A percentile compares a stretch with the other conserved stretches of the same genome.
These are phyloP conservation scores for Parietaria judaica DNA, from an alignment of 306 rosid species.

Conservation along the genomic window DNA sequence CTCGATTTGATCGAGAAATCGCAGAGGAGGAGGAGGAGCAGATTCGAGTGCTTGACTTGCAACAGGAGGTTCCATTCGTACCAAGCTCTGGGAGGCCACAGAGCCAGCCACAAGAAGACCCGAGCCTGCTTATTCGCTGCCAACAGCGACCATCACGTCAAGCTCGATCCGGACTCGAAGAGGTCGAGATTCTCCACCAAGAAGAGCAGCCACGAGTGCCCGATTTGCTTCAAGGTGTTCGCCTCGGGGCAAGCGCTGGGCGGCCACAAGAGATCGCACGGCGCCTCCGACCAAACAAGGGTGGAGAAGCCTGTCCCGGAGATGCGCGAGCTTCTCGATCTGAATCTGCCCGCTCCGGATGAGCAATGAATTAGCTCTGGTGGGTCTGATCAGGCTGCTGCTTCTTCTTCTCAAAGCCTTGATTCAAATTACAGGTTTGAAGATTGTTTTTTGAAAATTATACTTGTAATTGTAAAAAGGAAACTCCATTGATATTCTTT, in stretches of 20 bases:
- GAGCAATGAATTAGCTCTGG: conserved; percentile 31
- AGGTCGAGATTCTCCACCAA: conserved; percentile 25
- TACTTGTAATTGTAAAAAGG: no score
- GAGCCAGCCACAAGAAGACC: conserved; percentile 62
- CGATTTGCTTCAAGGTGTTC: conserved; percentile 66
- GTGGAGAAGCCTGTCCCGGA: conserved; percentile 40
- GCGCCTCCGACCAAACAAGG: neutral
- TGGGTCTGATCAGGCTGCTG: no score
- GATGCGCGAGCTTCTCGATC: conserved; percentile 71
- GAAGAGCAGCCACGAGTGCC: conserved; percentile 49
- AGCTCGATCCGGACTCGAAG: conserved; percentile 19
- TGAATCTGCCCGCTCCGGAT: conserved; percentile 75
- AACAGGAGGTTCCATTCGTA: conserved; percentile 68
- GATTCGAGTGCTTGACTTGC: conserved; percentile 67
- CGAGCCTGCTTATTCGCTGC: conserved; percentile 75
- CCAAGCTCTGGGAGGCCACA: conserved; percentile 76
- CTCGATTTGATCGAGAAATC: conserved; percentile 35
- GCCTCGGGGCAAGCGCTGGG: conserved; percentile 90
- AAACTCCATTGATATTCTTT: no score
- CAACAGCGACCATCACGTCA: conserved; percentile 34
- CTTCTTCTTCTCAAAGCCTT: no score
- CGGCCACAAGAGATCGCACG: conserved; percentile 90
- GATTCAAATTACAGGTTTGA: no score
- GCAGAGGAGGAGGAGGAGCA: conserved; percentile 44
- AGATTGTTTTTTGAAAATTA: no score